A percentile compares a stretch with the other conserved stretches of the same genome.
Evolutionary conservation across 176 grass and related monocot genomes (phyloP).

Genomic region (sorghum (Sorghum bicolor)): DNA sequence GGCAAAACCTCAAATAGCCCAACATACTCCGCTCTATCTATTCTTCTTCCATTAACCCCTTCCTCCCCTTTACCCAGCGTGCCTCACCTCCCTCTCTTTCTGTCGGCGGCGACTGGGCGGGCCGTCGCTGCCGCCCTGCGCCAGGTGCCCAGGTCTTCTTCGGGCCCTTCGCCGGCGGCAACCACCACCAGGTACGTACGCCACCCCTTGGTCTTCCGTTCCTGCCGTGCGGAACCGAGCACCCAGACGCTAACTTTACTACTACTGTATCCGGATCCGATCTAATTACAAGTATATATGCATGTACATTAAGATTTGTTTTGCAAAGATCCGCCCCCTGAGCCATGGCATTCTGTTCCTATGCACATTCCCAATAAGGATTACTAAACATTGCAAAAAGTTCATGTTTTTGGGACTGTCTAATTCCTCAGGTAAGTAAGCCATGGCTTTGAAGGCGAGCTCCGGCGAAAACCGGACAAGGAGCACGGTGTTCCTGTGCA

Average conservation of each 20-base stretch:
- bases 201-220: not conserved
- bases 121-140: not conserved
- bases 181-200: not conserved
- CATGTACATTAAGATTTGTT: not conserved
- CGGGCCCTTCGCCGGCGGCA: not conserved
- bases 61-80: not conserved
- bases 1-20: not conserved
- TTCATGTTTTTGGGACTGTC: not conserved
- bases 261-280: not conserved
- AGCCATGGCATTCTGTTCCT: not conserved
- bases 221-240: not conserved
- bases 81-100: not conserved
- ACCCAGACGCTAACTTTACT: not conserved
- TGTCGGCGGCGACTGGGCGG: not conserved
- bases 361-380: not conserved
- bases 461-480: constrained; percentile 71
- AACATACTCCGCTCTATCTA: not conserved
- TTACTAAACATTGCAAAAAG: not conserved
- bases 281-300: not conserved
- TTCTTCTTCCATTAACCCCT: not conserved
- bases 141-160: not conserved
- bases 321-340: not conserved
- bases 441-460: constrained; percentile 67
- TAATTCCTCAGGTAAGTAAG: constrained; percentile 10
- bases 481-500: constrained; percentile 60